Base-by-base conservation (phyloP, 129 eudicot genomes). In the Flaveria trinervia region DNA sequence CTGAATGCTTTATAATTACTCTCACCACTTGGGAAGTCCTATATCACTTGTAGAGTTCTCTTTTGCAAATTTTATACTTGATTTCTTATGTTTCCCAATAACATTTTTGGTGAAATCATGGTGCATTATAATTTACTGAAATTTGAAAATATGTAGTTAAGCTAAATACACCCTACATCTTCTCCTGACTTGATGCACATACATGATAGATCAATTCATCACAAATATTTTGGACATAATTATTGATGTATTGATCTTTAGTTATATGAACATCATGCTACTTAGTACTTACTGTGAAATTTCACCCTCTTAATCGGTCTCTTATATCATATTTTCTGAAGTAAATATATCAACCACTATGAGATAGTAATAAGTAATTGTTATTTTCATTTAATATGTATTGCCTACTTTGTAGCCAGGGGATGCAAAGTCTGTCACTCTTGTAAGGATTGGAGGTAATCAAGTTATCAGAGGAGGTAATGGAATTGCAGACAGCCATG, bases 381-480 rank as follows among this genome's bases (percentile, higher is more conserved):
- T 14, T 60, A 23, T 22, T 60, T 60, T 60, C 16, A 11, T 60
- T 14, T 28, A 70, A 70, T 73, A 44, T n/a, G 39, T 74, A 22
- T 43, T 72, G 45, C 4, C 67, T 26, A 16, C 68, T 84, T 74
- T 45, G 64, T 81, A 94, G 99, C 97, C 99, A 77, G 99, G 99
- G 76, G 99, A 94, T 78, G 72, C 89, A 54, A 94, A 88, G 84
- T 79, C 85, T 77, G 94, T 94, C 59, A 84, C 81, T 48, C 92
- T 94, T 72, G 90, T 94, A 76, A 81, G 76, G 41, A 94, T 94
- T 80, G 86, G 94, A 9, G 99, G 99, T 26, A 80, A 77, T n/a
- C 84, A 81, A 82, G 82, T 88, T 23, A 94, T 94, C 67, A 86
- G 89, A 80, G 99, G 99, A 74, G 99, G 96, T 51, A 94, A 91